phyloP scores from a whole-genome alignment of 31 red algal genomes.

The Asparagopsis taxiformis region DNA sequence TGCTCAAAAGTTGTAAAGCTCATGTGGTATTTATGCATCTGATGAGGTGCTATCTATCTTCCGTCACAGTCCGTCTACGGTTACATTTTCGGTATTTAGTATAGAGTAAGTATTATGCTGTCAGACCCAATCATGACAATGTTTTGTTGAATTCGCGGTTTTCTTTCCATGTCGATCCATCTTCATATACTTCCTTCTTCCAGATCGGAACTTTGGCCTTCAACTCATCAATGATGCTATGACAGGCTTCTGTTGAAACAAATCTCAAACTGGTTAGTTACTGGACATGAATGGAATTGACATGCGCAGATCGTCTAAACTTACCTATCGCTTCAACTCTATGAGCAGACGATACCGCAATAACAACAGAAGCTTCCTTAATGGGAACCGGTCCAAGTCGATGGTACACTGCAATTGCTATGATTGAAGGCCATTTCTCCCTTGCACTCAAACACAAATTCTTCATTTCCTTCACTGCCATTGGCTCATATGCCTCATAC shows the following conservation, averaged over 20 bases:
- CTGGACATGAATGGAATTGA: no score
- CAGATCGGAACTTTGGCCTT: slow-evolving; percentile 90
- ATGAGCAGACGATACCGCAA: slow-evolving; percentile 76
- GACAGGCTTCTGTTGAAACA: slow-evolving; percentile 62
- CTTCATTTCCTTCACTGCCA: slow-evolving; percentile 82
- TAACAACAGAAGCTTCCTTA: slow-evolving; percentile 77
- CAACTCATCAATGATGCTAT: slow-evolving; percentile 82
- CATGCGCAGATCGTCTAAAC: no score
- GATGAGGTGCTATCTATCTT: no score
- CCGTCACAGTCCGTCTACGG: no score
- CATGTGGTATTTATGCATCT: no score
- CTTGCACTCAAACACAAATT: slow-evolving; percentile 33
- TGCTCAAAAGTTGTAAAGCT: no score
- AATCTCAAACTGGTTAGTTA: no score
- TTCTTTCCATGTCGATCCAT: slow-evolving; percentile 74
- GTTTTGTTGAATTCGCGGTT: slow-evolving; percentile 51
- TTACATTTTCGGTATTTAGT: no score
- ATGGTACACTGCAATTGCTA: slow-evolving; percentile 66
- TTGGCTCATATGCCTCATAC: slow-evolving; percentile 83
- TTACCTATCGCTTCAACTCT: slow-evolving; percentile 82
- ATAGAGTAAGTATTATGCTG: no score
- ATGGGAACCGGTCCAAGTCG: slow-evolving; percentile 67
- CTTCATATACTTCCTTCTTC: slow-evolving; percentile 84
- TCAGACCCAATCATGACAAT: not conserved
- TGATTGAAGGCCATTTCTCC: slow-evolving; percentile 36